These are phyloP conservation scores for Agaricus bisporus DNA, from an alignment of 768 basidiomycete species.

Conservation along the genomic window DNA sequence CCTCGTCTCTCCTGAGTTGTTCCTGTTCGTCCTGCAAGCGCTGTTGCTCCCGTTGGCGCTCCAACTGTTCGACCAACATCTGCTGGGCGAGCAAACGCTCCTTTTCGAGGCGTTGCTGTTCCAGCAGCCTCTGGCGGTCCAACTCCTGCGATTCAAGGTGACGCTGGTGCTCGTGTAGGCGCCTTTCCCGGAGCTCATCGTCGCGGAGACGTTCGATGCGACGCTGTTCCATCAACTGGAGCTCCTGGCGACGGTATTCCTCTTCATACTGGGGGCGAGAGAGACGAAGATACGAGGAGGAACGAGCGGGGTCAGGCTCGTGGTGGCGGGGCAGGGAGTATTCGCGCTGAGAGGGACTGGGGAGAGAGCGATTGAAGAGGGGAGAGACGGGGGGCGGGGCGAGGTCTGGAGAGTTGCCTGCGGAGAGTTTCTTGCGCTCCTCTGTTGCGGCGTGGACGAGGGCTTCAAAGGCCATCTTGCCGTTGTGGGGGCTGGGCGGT, in stretches of 20 bases:
- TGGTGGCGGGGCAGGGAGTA: slow-evolving; percentile 1
- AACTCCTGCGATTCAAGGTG: slow-evolving; percentile 4
- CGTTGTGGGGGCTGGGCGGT: slow-evolving; percentile 20
- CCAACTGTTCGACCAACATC: slow-evolving; percentile 8
- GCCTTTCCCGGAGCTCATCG: slow-evolving; percentile 11
- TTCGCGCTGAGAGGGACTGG: slow-evolving; percentile 1
- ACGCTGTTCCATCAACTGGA: not conserved
- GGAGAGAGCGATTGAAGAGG: not conserved
- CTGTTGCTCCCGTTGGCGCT: slow-evolving; percentile 17
- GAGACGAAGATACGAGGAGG: slow-evolving; percentile 5
- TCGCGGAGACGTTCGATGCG: slow-evolving; percentile 12
- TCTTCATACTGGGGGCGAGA: slow-evolving; percentile 13
- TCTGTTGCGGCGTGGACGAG: slow-evolving; percentile 68
- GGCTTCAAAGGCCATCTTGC: slow-evolving; percentile 33
- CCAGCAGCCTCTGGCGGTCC: slow-evolving; percentile 10
- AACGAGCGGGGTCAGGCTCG: slow-evolving; percentile 1
- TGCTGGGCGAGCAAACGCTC: slow-evolving; percentile 12
- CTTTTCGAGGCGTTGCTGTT: slow-evolving; percentile 3
- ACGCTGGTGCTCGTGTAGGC: slow-evolving; percentile 7
- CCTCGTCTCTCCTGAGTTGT: slow-evolving; percentile 7
- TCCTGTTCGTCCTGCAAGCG: slow-evolving; percentile 11
- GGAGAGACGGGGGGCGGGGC: slow-evolving; percentile 10
- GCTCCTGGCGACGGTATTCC: slow-evolving; percentile 10
- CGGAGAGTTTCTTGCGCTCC: slow-evolving; percentile 49
- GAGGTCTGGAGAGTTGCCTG: slow-evolving; percentile 14